Evolutionary conservation across 2,329 filamentous ascomycete genomes (phyloP).

Genomic region (Monilinia laxa): DNA sequence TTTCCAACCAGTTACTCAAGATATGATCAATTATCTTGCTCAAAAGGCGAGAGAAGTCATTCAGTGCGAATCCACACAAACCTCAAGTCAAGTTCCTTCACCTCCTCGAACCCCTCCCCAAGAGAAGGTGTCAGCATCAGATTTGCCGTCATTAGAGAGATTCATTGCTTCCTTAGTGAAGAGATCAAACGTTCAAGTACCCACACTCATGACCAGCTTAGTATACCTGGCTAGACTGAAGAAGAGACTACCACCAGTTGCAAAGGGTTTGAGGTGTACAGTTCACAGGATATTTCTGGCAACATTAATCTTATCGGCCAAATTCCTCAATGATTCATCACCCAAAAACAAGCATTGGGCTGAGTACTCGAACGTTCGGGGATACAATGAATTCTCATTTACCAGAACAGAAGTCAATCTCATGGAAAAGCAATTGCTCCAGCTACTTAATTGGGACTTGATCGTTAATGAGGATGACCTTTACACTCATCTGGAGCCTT

Average conservation of each 20-base stretch:
- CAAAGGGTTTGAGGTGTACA: slow-evolving; percentile 94
- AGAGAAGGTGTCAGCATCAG: slow-evolving; percentile 27
- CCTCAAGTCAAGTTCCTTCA: slow-evolving; percentile 37
- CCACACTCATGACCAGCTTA: slow-evolving; percentile 93
- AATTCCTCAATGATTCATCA: slow-evolving; percentile 97
- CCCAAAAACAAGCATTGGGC: slow-evolving; percentile 99
- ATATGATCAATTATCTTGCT: slow-evolving; percentile 78
- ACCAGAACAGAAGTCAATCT: slow-evolving; percentile 94
- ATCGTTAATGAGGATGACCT: slow-evolving; percentile 83
- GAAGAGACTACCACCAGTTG: slow-evolving; percentile 83
- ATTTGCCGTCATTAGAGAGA: slow-evolving; percentile 76
- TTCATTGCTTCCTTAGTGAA: slow-evolving; percentile 92
- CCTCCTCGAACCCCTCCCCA: slow-evolving; percentile 54
- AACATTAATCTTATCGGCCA: slow-evolving; percentile 80
- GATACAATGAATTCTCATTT: slow-evolving; percentile 75
- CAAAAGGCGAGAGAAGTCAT: slow-evolving; percentile 75
- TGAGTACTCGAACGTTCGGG: slow-evolving; percentile 76
- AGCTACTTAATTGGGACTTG: slow-evolving; percentile 91
- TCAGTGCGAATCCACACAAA: slow-evolving; percentile 65
- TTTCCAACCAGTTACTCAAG: slow-evolving; percentile 69
- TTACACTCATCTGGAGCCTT: slow-evolving; percentile 80
- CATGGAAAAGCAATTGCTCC: slow-evolving; percentile 98
- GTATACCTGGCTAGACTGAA: slow-evolving; percentile 88
- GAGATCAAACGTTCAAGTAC: slow-evolving; percentile 93
- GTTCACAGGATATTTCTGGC: slow-evolving; percentile 97